Conservation (phyloP, 2,329 filamentous ascomycete species). For the Apiospora rasikravindrae region DNA sequence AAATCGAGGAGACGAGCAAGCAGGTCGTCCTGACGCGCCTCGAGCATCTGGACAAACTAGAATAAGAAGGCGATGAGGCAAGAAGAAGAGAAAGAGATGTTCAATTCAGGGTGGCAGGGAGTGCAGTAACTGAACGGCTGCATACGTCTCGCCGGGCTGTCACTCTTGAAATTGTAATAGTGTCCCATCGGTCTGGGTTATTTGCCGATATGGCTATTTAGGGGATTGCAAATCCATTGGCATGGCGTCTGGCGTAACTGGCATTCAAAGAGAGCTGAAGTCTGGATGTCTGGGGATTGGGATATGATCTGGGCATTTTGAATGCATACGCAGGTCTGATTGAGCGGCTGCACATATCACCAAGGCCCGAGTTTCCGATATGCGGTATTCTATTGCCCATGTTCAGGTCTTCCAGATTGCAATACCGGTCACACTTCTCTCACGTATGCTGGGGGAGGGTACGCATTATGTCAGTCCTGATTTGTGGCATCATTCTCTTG, state of each 20-base stretch:
- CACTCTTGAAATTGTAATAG: not conserved
- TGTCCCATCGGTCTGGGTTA: not conserved
- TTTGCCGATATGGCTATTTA: not conserved
- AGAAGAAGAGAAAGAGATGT: not conserved
- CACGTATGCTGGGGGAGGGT: not conserved
- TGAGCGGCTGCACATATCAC: not conserved
- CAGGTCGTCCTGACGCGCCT: slow-evolving; percentile 93
- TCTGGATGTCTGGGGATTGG: not conserved
- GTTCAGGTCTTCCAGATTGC: not conserved
- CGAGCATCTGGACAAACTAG: slow-evolving; percentile 95
- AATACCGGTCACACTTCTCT: not conserved
- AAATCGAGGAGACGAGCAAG: slow-evolving; percentile 99
- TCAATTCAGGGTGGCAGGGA: not conserved
- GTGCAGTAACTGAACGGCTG: not conserved
- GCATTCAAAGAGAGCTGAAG: not conserved
- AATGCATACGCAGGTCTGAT: not conserved
- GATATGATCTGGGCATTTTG: not conserved
- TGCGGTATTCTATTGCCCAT: not conserved
- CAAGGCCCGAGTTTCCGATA: not conserved
- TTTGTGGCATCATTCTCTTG: not conserved
- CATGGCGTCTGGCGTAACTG: slow-evolving; percentile 10
- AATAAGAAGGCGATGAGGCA: slow-evolving; percentile 56
- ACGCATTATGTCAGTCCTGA: not conserved
- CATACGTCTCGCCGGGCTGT: not conserved
- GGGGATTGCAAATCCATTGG: not conserved